These are phyloP conservation scores for Pilatotrama ljubarskyi DNA, from an alignment of 768 basidiomycete species.

Conservation along the genomic window DNA sequence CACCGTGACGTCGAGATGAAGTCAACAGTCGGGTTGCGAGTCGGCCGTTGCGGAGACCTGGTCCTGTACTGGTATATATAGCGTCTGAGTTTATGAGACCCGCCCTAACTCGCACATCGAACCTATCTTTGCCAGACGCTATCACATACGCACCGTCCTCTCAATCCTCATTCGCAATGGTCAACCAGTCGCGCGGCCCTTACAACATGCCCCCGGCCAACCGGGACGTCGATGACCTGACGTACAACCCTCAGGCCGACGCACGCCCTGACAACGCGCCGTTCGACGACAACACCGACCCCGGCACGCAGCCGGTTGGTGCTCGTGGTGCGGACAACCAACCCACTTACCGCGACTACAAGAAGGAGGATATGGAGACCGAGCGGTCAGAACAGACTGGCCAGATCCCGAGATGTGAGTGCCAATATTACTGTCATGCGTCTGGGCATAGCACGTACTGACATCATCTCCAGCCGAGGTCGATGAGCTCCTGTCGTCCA, in stretches of 20 bases:
- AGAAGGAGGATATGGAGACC: slow-evolving; percentile 25
- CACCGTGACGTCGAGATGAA: slow-evolving; percentile 10
- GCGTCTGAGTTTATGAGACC: neutral
- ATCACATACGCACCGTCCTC: neutral
- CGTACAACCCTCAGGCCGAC: slow-evolving; percentile 27
- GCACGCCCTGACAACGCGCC: slow-evolving; percentile 24
- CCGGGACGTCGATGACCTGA: slow-evolving; percentile 22
- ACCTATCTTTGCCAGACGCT: neutral
- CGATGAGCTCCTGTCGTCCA: slow-evolving; percentile 23
- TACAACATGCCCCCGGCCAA: slow-evolving; percentile 21
- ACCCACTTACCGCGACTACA: slow-evolving; percentile 21
- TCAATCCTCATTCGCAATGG: neutral
- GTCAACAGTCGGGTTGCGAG: neutral
- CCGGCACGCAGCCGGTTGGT: slow-evolving; percentile 21
- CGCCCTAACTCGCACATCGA: neutral
- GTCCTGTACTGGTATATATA: neutral
- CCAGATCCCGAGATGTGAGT: slow-evolving; percentile 23
- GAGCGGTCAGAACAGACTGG: slow-evolving; percentile 24
- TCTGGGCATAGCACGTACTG: neutral
- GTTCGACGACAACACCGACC: slow-evolving; percentile 21
- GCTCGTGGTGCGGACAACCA: slow-evolving; percentile 29
- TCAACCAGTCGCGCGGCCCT: slow-evolving; percentile 16
- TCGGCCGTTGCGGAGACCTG: too few relatives aligned
- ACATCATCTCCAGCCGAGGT: slow-evolving; percentile 22
- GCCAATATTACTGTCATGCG: neutral